Evolutionary conservation across 1,139 yeast genomes (phyloP).

Genomic region (Yarrowia galli): DNA sequence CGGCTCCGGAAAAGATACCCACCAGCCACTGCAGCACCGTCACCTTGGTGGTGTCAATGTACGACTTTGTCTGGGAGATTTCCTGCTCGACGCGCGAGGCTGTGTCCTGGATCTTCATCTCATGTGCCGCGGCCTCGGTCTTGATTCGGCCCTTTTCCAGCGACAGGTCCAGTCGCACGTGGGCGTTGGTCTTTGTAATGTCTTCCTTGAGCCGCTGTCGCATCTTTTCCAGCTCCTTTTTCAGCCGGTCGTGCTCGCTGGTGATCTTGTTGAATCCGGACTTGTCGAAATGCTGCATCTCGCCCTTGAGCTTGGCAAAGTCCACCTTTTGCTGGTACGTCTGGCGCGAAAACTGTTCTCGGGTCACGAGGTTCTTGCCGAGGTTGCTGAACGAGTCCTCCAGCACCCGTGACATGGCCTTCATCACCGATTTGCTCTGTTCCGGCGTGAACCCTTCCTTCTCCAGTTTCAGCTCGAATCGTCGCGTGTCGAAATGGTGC

Average conservation of each 20-base stretch:
- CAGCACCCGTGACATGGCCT: constrained; percentile 75
- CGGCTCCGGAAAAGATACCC: constrained; percentile 98
- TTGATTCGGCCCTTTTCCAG: constrained; percentile 94
- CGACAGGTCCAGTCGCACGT: constrained; percentile 87
- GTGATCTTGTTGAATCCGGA: constrained; percentile 82
- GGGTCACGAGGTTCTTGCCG: constrained; percentile 77
- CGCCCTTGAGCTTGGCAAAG: constrained; percentile 92
- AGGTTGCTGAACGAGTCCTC: constrained; percentile 82
- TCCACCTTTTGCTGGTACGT: constrained; percentile 96
- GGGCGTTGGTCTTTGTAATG: constrained; percentile 87
- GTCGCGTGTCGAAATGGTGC: constrained; percentile 74
- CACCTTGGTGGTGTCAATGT: constrained; percentile 91
- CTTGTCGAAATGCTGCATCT: constrained; percentile 84
- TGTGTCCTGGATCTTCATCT: constrained; percentile 91
- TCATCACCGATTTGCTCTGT: constrained; percentile 84
- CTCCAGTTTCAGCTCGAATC: constrained; percentile 72
- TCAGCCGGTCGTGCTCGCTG: constrained; percentile 85
- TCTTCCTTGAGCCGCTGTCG: constrained; percentile 88
- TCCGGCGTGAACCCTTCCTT: constrained; percentile 73
- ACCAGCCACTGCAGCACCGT: constrained; percentile 98
- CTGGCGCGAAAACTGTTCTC: constrained; percentile 79
- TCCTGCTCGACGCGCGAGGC: constrained; percentile 96
- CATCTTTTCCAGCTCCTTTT: constrained; percentile 85
- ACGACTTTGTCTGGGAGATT: constrained; percentile 91
- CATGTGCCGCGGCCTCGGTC: constrained; percentile 92